phyloP scores from a whole-genome alignment of 73 alveolate species.

The Stentor coeruleus region DNA sequence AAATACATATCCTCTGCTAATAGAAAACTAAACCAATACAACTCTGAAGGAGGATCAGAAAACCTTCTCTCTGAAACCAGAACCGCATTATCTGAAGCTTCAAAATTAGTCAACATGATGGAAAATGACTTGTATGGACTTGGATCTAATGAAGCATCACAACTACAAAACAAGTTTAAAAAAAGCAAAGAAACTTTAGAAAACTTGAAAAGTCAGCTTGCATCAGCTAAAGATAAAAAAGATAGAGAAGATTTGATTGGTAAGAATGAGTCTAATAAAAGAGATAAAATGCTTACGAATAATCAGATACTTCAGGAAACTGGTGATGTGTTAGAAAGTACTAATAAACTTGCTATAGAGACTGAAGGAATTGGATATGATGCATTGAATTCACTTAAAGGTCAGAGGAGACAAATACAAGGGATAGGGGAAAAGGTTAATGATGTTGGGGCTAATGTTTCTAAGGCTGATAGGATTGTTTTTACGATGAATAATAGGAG shows the following conservation, averaged over 20 bases:
- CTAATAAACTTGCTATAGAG: not conserved
- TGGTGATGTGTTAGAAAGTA: not conserved
- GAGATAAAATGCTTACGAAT: not conserved
- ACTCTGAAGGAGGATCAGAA: not conserved
- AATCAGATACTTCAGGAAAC: constrained; percentile 10
- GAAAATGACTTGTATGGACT: not conserved
- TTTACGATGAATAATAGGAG: not conserved
- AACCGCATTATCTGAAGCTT: not conserved
- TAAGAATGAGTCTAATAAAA: not conserved
- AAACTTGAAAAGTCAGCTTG: not conserved
- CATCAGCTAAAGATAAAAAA: not conserved
- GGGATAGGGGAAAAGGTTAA: not conserved
- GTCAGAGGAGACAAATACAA: not conserved
- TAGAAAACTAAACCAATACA: not conserved
- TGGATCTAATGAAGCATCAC: not conserved
- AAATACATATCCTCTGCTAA: constrained; percentile 2
- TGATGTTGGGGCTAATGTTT: constrained; percentile 12
- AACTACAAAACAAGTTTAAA: not conserved
- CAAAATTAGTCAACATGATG: not conserved
- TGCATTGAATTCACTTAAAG: not conserved
- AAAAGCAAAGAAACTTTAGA: not conserved
- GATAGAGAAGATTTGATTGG: not conserved
- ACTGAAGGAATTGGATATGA: constrained; percentile 5
- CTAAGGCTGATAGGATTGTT: not conserved
- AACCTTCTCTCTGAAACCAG: not conserved